These are phyloP conservation scores for Magnusiomyces suaveolens DNA, from an alignment of 1,139 yeast genomes.

Conservation along the genomic window DNA sequence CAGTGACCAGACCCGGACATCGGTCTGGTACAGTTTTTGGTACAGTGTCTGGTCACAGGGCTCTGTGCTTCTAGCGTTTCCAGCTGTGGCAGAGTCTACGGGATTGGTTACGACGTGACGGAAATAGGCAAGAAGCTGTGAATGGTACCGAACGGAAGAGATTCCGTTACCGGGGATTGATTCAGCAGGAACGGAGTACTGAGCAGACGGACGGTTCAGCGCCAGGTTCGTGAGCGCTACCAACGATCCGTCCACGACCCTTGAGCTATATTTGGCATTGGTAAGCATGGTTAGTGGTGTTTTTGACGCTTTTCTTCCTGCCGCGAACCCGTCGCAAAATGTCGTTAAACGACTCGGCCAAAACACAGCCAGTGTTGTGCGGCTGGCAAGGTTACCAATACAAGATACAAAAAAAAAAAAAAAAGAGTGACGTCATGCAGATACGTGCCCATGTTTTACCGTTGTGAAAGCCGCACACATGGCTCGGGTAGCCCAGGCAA, in stretches of 20 bases:
- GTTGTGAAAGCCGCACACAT: too few species aligned
- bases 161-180: constrained; percentile 17
- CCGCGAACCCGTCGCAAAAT: too few species aligned
- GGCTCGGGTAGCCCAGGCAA: too few species aligned
- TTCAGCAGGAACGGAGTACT: constrained; percentile 16
- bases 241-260: background rate
- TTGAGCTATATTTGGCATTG: background rate
- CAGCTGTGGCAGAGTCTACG: too few species aligned
- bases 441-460: too few species aligned
- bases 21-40: background rate
- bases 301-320: too few species aligned
- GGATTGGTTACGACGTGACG: constrained; percentile 5
- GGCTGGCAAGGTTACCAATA: too few species aligned
- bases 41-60: background rate
- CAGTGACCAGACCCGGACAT: constrained; percentile 10
- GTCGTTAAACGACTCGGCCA: too few species aligned
- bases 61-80: background rate
- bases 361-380: too few species aligned
- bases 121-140: constrained; percentile 5
- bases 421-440: too few species aligned
- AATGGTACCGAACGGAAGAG: constrained; percentile 11
- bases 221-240: constrained; percentile 13
- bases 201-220: constrained; percentile 18
- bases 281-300: background rate
- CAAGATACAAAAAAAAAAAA: too few species aligned